Base-by-base conservation (phyloP, 768 basidiomycete species). In the Trametes cingulata region DNA sequence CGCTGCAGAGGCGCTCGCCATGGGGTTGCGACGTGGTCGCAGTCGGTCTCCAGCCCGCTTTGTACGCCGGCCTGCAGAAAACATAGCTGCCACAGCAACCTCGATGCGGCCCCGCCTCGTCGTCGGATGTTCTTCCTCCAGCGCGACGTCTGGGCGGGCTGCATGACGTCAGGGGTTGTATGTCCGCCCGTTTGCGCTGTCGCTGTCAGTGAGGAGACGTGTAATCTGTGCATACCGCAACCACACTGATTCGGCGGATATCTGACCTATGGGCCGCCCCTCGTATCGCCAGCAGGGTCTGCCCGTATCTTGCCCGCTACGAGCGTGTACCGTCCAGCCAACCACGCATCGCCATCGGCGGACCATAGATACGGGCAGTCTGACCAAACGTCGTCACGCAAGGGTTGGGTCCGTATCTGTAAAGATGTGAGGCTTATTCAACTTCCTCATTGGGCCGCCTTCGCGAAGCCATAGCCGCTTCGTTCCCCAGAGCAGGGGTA, bases 131-230 rank as follows among this genome's bases (percentile, higher is more conserved):
- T 27, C n/a, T 9, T 35, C 52, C 22, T 24, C 13, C 2, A 33
- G 52, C 12, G 42, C 35, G 53, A 37, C 47, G 20, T 45, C 5
- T 24, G 22, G 41, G 27, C 27, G 24, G 14, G 27, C 20, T 49
- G 4, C 46, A 43, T 61, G 60, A 61, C 60, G 60, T 61, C 60
- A 61, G 35, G 48, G 29, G 25, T 8, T 13, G 13, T 33, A 5
- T 20, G 36, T 14, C 39, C 24, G 42, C 43, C 25, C 20, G 42
- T 45, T 17, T 35, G 33, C 24, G 43, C 58, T 45, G 58, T 59
- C 51, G 42, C 51, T 59, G 50, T 59, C 58, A 40, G 22, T 47
- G 20, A 27, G 24, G 20, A 51, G 24, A 15, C n/a, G 36, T 19
- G 25, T 20, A 27, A 35, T 55, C 25, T 24, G 41, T 19, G 15